Evolutionary conservation across 148 eudicot genomes (phyloP).

Genomic region (Amaranthus hypochondriacus): DNA sequence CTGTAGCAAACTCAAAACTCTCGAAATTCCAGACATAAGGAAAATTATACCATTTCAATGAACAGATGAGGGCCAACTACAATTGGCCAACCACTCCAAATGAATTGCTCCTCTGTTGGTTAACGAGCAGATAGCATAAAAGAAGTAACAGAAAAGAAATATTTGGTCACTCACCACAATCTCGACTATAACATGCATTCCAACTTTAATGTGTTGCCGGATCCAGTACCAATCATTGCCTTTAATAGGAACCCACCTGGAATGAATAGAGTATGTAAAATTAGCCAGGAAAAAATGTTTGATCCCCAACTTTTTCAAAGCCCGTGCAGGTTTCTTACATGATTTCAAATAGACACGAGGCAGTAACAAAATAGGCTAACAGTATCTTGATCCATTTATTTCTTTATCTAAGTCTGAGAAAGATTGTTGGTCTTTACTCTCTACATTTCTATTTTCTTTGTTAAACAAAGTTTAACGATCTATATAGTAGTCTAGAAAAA

Average conservation of each 20-base stretch:
- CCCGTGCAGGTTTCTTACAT: neutral
- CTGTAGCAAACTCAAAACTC: neutral
- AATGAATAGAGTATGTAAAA: slow-evolving; percentile 24
- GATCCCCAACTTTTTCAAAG: neutral
- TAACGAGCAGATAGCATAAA: neutral
- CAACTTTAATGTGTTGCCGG: slow-evolving; percentile 96
- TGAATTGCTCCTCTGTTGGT: neutral
- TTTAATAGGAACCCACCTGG: slow-evolving; percentile 96
- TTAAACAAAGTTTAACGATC: no score
- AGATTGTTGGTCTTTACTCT: neutral
- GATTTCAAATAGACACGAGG: neutral
- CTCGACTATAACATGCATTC: slow-evolving; percentile 91
- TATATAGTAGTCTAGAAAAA: no score
- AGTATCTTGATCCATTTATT: neutral
- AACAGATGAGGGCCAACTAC: neutral
- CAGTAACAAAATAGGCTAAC: neutral
- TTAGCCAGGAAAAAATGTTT: slow-evolving; percentile 2
- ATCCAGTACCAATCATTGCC: slow-evolving; percentile 99
- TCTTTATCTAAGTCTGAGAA: neutral
- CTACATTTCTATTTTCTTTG: no score
- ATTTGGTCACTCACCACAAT: slow-evolving; percentile 60
- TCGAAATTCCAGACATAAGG: neutral
- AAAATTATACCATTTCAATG: neutral
- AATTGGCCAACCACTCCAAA: neutral
- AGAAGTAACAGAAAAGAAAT: neutral